Base-by-base conservation (phyloP, 2,329 filamentous ascomycete species). In the Juglanconis juglandina region DNA sequence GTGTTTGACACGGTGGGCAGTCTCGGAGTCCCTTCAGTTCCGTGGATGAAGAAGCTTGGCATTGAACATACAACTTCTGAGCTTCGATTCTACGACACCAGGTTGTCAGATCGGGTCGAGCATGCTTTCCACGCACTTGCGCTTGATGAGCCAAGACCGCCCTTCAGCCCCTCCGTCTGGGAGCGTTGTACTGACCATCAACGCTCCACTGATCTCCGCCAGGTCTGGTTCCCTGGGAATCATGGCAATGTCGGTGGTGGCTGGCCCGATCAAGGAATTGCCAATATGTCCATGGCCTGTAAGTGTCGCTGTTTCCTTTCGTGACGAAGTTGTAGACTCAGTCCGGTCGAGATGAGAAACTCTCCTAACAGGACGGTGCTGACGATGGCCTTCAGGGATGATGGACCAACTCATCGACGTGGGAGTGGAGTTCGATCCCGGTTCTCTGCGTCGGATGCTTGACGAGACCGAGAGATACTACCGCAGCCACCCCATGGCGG, bases 221-320 rank as follows among this genome's bases (percentile, higher is more conserved):
- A 82, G 63, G 78, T 81, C 11, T 88, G 86, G 86, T 92, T 92
- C 67, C 86, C 89, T 0, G 89, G 89, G 6, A 84, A 82, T 53
- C 89, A 92, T 68, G 85, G 80, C 10, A 89, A 91, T 66, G 84
- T 89, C 51, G 88, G 88, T 4, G 88, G 88, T 37, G 88, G 88
- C 2, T 89, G 83, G 83, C 69, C 73, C 5, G 80, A 83, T 52
- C 76, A 81, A 62, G 78, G 78, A 14, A 65, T 75, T 11, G 69
- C 72, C 54, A 68, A 75, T 59, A 72, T 71, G 60, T 68, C 73
- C 7, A 68, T 75, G 61, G 72, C 73, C 9, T 74, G 72, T 72
- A 42, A 64, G 71, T 70, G 14, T 10, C 34, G 13, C 53, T 42
- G 3, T 30, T 30, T 11, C 13, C 7, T 42, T 8, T 13, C 10